These are phyloP conservation scores for Podila horticola DNA, from an alignment of 192 early-diverging fungal genomes.

Conservation along the genomic window DNA sequence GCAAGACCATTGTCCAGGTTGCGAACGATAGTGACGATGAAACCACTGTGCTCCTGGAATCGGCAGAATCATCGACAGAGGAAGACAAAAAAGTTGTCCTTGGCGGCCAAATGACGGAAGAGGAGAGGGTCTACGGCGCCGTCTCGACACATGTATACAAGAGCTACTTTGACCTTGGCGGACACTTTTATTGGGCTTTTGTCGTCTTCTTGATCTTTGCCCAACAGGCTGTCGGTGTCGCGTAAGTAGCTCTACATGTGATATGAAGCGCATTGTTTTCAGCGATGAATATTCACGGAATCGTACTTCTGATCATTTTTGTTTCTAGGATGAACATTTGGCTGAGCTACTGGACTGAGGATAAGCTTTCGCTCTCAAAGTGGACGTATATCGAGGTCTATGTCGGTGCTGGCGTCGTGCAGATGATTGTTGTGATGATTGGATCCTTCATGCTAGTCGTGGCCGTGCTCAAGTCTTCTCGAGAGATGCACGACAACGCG, in stretches of 20 bases:
- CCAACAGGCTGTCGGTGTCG: conserved; percentile 30
- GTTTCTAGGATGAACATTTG: conserved; percentile 36
- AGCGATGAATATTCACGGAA: not conserved
- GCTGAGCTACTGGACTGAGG: conserved; percentile 42
- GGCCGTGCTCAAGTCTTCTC: conserved; percentile 65
- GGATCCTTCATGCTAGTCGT: conserved; percentile 30
- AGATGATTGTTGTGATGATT: conserved; percentile 31
- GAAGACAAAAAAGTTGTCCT: conserved; percentile 6
- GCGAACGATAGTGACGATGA: conserved; percentile 35
- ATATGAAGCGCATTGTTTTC: not conserved
- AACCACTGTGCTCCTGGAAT: conserved; percentile 17
- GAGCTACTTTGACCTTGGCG: conserved; percentile 25
- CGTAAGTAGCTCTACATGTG: conserved; percentile 9
- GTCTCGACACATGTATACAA: conserved; percentile 24
- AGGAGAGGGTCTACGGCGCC: conserved; percentile 28
- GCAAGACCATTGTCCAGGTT: not conserved
- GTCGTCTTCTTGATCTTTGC: conserved; percentile 18
- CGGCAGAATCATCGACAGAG: not conserved
- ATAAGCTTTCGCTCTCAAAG: conserved; percentile 16
- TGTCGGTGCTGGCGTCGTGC: conserved; percentile 26
- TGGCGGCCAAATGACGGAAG: conserved; percentile 27
- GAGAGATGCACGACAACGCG: conserved; percentile 66
- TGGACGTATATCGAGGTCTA: conserved; percentile 48
- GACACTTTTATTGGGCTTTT: conserved; percentile 13
- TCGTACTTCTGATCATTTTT: not conserved